These are phyloP conservation scores for Proliferodiscus dingleyae DNA, from an alignment of 2,329 filamentous ascomycete genomes.

Conservation along the genomic window DNA sequence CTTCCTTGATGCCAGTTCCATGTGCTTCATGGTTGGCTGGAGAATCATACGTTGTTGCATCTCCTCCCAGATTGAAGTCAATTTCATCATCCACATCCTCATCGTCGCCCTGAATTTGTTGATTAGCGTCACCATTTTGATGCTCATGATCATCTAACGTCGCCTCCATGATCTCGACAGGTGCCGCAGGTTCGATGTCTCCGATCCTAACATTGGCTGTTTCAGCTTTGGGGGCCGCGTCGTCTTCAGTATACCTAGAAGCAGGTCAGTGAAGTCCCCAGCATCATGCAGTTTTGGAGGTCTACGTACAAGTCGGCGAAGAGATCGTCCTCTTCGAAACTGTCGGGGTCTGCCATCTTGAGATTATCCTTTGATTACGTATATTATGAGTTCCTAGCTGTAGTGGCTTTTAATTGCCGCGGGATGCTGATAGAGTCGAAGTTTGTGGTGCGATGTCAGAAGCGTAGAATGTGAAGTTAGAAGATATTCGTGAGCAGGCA, in stretches of 20 bases:
- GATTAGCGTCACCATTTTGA: slow-evolving; percentile 36
- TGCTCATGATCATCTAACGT: slow-evolving; percentile 23
- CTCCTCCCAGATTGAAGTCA: slow-evolving; percentile 49
- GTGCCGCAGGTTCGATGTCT: slow-evolving; percentile 28
- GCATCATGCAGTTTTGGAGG: not conserved
- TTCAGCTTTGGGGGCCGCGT: slow-evolving; percentile 42
- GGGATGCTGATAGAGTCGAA: no score
- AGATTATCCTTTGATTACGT: slow-evolving; percentile 1
- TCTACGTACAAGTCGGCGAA: slow-evolving; percentile 84
- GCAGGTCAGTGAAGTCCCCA: slow-evolving; percentile 9
- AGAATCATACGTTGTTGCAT: slow-evolving; percentile 30
- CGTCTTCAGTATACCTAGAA: slow-evolving; percentile 63
- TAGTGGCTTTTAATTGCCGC: no score
- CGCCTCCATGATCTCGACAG: slow-evolving; percentile 23
- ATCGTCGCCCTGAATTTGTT: slow-evolving; percentile 40
- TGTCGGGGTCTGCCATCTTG: slow-evolving; percentile 74
- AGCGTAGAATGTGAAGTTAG: not conserved
- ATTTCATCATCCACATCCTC: slow-evolving; percentile 53
- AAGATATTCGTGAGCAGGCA: no score
- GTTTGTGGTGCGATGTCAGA: not conserved
- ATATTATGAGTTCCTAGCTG: no score
- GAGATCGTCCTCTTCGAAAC: slow-evolving; percentile 79
- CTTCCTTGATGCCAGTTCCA: slow-evolving; percentile 77
- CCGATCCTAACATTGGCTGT: slow-evolving; percentile 26
- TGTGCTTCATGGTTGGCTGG: slow-evolving; percentile 33